A percentile compares a stretch with the other conserved stretches of the same genome.
phyloP scores from a whole-genome alignment of 202 grass and related monocot genomes.

The Bolboschoenoplectus hybrid region DNA sequence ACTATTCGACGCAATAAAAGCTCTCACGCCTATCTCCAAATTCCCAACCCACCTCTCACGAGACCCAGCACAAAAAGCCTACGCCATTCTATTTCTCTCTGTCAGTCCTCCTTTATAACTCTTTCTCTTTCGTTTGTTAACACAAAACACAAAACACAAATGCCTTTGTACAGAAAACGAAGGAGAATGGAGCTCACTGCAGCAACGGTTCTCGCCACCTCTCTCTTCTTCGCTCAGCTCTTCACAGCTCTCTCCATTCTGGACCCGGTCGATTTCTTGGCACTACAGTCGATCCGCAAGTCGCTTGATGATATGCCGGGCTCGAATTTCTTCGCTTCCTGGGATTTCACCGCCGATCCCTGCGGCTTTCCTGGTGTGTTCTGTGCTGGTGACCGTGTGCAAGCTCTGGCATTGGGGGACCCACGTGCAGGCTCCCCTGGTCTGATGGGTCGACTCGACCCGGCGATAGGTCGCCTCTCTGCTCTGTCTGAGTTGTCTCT shows the following conservation, averaged over 20 bases:
- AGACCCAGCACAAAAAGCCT: slow-evolving; percentile 32
- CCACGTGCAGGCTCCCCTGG: slow-evolving; percentile 83
- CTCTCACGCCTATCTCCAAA: slow-evolving; percentile 57
- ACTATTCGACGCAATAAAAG: slow-evolving; percentile 59
- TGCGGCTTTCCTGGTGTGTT: slow-evolving; percentile 84
- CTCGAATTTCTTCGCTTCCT: slow-evolving; percentile 68
- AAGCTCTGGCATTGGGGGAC: slow-evolving; percentile 82
- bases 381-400: slow-evolving; percentile 68
- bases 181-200: slow-evolving; percentile 24
- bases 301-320: slow-evolving; percentile 88
- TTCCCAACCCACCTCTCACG: slow-evolving; percentile 31
- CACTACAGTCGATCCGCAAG: slow-evolving; percentile 81
- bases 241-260: slow-evolving; percentile 47
- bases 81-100: slow-evolving; percentile 36
- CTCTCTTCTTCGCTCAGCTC: slow-evolving; percentile 41
- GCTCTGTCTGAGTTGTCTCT: slow-evolving; percentile 88
- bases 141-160: not conserved
- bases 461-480: slow-evolving; percentile 55
- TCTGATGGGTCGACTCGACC: slow-evolving; percentile 62
- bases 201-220: slow-evolving; percentile 32
- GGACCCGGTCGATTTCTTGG: slow-evolving; percentile 83
- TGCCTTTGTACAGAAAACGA: slow-evolving; percentile 11
- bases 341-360: slow-evolving; percentile 96
- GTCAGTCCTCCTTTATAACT: slow-evolving; percentile 40
- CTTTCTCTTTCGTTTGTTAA: slow-evolving; percentile 3